Evolutionary conservation across 352 stramenopile species (phyloP).

Genomic region (Phytopythium kandeliae): DNA sequence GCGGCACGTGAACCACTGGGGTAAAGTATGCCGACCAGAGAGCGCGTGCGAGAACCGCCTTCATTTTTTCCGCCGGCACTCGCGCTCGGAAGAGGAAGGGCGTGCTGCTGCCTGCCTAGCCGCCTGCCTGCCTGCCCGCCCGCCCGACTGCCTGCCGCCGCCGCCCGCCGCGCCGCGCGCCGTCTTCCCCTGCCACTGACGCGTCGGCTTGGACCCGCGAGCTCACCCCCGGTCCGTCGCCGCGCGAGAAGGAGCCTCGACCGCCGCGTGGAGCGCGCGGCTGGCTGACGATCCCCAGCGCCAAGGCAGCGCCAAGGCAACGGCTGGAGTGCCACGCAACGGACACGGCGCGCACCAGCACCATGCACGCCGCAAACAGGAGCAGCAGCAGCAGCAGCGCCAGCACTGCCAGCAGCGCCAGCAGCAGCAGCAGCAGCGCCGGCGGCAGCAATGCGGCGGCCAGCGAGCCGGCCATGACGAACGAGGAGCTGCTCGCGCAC

Average conservation of each 20-base stretch:
- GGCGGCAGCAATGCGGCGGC: slow-evolving; percentile 4
- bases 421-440: slow-evolving; percentile 2
- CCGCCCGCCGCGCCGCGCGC: not conserved
- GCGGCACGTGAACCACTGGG: not conserved
- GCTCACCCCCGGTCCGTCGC: no score
- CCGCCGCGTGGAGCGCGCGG: no score
- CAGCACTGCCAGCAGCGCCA: not conserved
- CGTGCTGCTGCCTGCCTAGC: not conserved
- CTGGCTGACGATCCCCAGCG: no score
- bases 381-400: slow-evolving; percentile 2
- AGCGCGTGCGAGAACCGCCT: not conserved
- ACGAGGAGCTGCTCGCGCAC: slow-evolving; percentile 74
- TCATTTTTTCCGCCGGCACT: slow-evolving; percentile 1
- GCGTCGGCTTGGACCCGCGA: no score
- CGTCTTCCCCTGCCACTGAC: not conserved
- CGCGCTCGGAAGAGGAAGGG: slow-evolving; percentile 1
- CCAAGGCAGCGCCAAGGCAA: not conserved
- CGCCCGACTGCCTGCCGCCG: not conserved
- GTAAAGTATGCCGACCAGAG: not conserved
- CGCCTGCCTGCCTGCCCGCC: not conserved
- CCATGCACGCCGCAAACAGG: not conserved
- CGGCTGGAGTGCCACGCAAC: not conserved
- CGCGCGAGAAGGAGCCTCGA: no score
- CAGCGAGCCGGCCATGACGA: slow-evolving; percentile 39
- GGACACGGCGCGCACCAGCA: not conserved